phyloP scores from a whole-genome alignment of 495 filamentous ascomycete genomes.

The Haplographium delicatum region DNA sequence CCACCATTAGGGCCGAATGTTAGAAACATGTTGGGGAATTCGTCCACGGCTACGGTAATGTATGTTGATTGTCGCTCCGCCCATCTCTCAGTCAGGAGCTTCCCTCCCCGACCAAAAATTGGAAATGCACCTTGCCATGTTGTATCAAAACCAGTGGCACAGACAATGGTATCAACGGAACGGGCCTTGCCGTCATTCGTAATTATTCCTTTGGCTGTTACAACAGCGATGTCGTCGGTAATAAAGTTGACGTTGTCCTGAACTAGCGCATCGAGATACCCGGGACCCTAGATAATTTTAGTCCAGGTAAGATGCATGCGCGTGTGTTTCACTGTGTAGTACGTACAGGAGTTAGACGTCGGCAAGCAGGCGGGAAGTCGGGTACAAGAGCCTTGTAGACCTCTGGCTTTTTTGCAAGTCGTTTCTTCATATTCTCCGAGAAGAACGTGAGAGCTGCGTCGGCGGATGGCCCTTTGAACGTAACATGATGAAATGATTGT shows the following conservation, averaged over 20 bases:
- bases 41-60: slow-evolving; percentile 38
- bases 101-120: too few species aligned
- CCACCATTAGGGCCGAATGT: neutral
- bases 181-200: slow-evolving; percentile 23
- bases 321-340: too few species aligned
- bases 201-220: slow-evolving; percentile 38
- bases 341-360: slow-evolving; percentile 52
- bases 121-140: too few species aligned
- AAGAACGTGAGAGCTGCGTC: too few species aligned
- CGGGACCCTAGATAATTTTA: too few species aligned
- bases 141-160: slow-evolving; percentile 43
- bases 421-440: slow-evolving; percentile 33
- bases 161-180: slow-evolving; percentile 41
- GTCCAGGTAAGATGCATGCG: too few species aligned
- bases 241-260: slow-evolving; percentile 47
- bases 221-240: slow-evolving; percentile 35
- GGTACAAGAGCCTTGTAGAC: slow-evolving; percentile 44
- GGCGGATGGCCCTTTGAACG: too few species aligned
- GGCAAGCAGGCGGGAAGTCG: slow-evolving; percentile 50
- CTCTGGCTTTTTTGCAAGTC: slow-evolving; percentile 40
- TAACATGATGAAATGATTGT: too few species aligned
- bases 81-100: too few species aligned
- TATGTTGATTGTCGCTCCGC: too few species aligned
- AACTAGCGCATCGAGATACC: slow-evolving; percentile 49
- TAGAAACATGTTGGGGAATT: neutral